These are phyloP conservation scores for Mediolabrus comicus DNA, from an alignment of 108 stramenopile genomes.

Conservation along the genomic window DNA sequence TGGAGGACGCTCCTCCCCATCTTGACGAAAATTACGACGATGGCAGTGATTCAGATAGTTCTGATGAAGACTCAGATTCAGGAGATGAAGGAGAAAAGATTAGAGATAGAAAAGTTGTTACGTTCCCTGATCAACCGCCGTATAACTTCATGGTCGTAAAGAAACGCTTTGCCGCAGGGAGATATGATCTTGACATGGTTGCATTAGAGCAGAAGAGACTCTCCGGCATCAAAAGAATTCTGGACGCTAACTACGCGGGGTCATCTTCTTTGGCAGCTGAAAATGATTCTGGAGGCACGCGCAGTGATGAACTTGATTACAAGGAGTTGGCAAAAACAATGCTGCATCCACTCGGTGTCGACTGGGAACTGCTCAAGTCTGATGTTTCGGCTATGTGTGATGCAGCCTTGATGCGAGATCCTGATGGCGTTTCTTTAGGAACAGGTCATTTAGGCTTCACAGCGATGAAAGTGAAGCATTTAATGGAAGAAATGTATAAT, in stretches of 20 bases:
- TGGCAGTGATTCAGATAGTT: not conserved
- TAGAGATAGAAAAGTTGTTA: not conserved
- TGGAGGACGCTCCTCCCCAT: constrained; percentile 59
- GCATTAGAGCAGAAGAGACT: constrained; percentile 44
- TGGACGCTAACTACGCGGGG: constrained; percentile 17
- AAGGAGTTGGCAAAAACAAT: constrained; percentile 40
- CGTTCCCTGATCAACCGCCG: constrained; percentile 57
- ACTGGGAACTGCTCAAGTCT: constrained; percentile 71
- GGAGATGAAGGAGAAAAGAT: constrained; percentile 1
- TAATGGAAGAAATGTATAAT: constrained; percentile 64
- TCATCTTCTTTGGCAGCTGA: constrained; percentile 1
- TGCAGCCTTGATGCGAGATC: constrained; percentile 54
- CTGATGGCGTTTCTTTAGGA: constrained; percentile 27
- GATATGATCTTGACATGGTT: constrained; percentile 69
- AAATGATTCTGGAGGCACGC: not conserved
- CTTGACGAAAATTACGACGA: constrained; percentile 61
- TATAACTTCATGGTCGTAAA: constrained; percentile 67
- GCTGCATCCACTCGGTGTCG: constrained; percentile 59
- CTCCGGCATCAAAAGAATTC: constrained; percentile 29
- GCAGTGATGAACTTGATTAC: constrained; percentile 4
- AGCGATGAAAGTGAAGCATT: constrained; percentile 61
- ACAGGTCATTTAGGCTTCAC: constrained; percentile 58
- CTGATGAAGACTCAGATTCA: constrained; percentile 7
- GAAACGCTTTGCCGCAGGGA: constrained; percentile 57
- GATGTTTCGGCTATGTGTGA: constrained; percentile 79